phyloP scores from a whole-genome alignment of 1,139 yeast species.

The Geotrichum siamense region DNA sequence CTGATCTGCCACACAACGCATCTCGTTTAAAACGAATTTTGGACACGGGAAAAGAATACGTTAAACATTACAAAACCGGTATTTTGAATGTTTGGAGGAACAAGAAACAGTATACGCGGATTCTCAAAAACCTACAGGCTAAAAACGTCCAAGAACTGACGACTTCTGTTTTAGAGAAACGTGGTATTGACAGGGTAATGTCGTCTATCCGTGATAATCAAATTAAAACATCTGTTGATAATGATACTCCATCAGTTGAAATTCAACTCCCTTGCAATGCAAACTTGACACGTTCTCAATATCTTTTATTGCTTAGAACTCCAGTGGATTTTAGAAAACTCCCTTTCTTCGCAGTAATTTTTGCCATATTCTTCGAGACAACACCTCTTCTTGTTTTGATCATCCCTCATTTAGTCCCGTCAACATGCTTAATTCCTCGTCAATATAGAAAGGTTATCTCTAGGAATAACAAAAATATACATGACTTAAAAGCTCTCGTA shows the following conservation, averaged over 20 bases:
- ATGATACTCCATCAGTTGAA: constrained; percentile 2
- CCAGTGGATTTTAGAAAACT: constrained; percentile 50
- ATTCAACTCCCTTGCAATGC: constrained; percentile 7
- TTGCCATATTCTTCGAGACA: constrained; percentile 52
- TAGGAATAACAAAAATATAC: constrained; percentile 18
- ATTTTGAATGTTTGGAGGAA: constrained; percentile 34
- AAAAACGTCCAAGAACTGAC: constrained; percentile 24
- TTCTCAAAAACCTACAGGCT: constrained; percentile 10
- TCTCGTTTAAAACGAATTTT: constrained; percentile 17
- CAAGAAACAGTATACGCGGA: constrained; percentile 19
- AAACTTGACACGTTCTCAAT: constrained; percentile 46
- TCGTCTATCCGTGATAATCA: background rate
- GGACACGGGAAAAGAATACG: constrained; percentile 29
- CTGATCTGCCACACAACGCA: constrained; percentile 6
- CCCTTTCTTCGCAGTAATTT: constrained; percentile 55
- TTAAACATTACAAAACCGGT: constrained; percentile 33
- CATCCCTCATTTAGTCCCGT: constrained; percentile 60
- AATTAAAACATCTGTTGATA: background rate
- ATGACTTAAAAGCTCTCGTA: constrained; percentile 12
- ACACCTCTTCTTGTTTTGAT: constrained; percentile 55
- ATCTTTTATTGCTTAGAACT: constrained; percentile 52
- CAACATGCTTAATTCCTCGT: constrained; percentile 58
- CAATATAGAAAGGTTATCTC: constrained; percentile 31
- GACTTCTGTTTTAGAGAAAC: constrained; percentile 27
- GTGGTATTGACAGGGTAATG: constrained; percentile 19